phyloP scores from a whole-genome alignment of 2,329 filamentous ascomycete species.

The Dendryphion nanum region DNA sequence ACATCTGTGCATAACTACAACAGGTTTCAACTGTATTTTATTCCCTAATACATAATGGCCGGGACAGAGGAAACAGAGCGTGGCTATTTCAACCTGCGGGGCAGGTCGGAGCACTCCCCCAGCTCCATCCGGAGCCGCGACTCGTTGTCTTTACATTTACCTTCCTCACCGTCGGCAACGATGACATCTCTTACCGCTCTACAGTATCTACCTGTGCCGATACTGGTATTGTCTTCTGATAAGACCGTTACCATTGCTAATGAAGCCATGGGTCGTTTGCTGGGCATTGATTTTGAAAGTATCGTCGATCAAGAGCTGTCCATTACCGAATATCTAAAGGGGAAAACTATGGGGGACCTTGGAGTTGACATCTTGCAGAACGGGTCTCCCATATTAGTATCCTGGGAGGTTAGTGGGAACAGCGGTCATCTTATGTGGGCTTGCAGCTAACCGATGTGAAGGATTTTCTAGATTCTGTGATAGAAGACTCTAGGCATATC shows the following conservation, averaged over 20 bases:
- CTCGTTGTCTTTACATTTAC: constrained; percentile 28
- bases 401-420: constrained; percentile 50
- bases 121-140: constrained; percentile 30
- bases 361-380: constrained; percentile 73
- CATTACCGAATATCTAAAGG: constrained; percentile 60
- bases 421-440: too few relatives aligned
- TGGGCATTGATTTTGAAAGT: constrained; percentile 56
- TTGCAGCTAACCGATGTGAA: too few relatives aligned
- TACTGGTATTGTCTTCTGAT: constrained; percentile 65
- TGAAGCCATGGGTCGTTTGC: constrained; percentile 68
- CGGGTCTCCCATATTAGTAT: constrained; percentile 53
- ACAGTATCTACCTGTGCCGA: constrained; percentile 71
- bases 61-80: constrained; percentile 16
- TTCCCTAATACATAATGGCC: constrained; percentile 15
- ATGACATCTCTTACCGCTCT: constrained; percentile 51
- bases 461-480: constrained; percentile 45
- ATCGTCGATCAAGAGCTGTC: constrained; percentile 43
- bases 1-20: too few relatives aligned
- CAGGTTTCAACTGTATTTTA: too few relatives aligned
- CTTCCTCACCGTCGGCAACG: constrained; percentile 23
- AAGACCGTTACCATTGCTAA: constrained; percentile 74
- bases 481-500: constrained; percentile 45
- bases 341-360: constrained; percentile 66
- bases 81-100: constrained; percentile 30
- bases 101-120: constrained; percentile 20